phyloP scores from a whole-genome alignment of 129 eudicot species.

The Pseudognaphalium luteoalbum region DNA sequence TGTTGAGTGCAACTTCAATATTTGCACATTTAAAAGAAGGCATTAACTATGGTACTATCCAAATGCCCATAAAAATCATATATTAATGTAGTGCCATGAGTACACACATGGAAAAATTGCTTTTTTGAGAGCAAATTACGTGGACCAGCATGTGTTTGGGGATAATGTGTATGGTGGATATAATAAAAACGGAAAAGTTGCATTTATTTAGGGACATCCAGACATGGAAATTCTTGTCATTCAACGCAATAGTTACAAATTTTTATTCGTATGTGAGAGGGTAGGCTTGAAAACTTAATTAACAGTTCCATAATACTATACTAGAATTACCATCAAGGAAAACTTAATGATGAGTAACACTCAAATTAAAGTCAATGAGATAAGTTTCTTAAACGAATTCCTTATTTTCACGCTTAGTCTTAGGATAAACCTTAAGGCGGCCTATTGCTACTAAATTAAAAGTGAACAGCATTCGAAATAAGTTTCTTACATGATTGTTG shows the following conservation, averaged over 20 bases:
- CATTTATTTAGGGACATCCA: not conserved
- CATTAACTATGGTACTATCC: not conserved
- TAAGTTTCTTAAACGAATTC: not conserved
- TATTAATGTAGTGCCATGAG: not conserved
- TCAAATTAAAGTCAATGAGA: not conserved
- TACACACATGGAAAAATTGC: not conserved
- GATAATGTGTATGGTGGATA: not conserved
- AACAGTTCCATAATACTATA: not conserved
- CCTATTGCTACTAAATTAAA: not conserved
- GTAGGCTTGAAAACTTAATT: not conserved
- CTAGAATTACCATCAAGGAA: not conserved
- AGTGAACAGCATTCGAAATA: not conserved
- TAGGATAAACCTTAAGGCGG: not conserved
- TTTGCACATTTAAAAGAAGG: not conserved
- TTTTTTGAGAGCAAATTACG: not conserved
- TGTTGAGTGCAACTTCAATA: slow-evolving; percentile 12
- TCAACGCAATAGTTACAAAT: not conserved
- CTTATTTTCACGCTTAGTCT: not conserved
- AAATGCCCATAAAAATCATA: not conserved
- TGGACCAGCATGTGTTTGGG: not conserved
- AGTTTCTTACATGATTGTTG: not conserved
- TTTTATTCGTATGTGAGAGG: not conserved
- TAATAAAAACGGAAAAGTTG: not conserved
- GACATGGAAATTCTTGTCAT: not conserved
- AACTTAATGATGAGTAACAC: not conserved